These are phyloP conservation scores for Xanthoconium purpureum DNA, from an alignment of 768 basidiomycete genomes.

Conservation along the genomic window DNA sequence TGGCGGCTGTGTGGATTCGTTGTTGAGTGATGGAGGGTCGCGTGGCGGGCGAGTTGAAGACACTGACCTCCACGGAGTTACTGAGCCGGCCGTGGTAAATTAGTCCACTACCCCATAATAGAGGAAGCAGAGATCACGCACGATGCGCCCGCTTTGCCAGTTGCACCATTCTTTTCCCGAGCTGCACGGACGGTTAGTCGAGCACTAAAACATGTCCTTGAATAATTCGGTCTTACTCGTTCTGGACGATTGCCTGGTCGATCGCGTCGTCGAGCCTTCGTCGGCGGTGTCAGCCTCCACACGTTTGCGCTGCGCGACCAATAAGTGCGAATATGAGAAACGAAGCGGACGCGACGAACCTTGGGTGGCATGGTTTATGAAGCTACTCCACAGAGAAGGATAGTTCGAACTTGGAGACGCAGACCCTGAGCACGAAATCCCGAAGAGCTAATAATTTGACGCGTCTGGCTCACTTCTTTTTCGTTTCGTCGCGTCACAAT, in stretches of 20 bases:
- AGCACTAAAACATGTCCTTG: conserved; percentile 11
- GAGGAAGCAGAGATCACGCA: conserved; percentile 19
- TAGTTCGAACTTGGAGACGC: neutral
- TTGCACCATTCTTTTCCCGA: conserved; percentile 11
- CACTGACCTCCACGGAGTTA: conserved; percentile 26
- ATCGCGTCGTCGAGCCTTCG: conserved; percentile 38
- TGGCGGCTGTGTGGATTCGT: conserved; percentile 25
- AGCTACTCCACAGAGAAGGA: neutral
- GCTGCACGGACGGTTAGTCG: conserved; percentile 13
- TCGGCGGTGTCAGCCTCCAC: conserved; percentile 35
- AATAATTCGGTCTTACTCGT: conserved; percentile 21
- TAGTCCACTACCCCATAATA: neutral
- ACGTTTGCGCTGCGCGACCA: conserved; percentile 54
- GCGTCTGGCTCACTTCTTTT: conserved; percentile 4
- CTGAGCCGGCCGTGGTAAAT: conserved; percentile 18
- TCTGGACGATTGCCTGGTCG: conserved; percentile 46
- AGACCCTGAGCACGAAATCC: conserved; percentile 3
- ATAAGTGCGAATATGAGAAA: conserved; percentile 16
- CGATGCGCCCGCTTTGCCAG: conserved; percentile 14
- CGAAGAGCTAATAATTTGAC: conserved; percentile 18
- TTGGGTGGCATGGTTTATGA: conserved; percentile 36
- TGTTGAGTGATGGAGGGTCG: neutral
- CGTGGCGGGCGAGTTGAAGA: neutral
- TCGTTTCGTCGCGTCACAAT: conserved; percentile 8
- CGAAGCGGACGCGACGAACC: conserved; percentile 17